Conservation (phyloP, 2,329 filamentous ascomycete genomes). For the Alternaria arbusti region DNA sequence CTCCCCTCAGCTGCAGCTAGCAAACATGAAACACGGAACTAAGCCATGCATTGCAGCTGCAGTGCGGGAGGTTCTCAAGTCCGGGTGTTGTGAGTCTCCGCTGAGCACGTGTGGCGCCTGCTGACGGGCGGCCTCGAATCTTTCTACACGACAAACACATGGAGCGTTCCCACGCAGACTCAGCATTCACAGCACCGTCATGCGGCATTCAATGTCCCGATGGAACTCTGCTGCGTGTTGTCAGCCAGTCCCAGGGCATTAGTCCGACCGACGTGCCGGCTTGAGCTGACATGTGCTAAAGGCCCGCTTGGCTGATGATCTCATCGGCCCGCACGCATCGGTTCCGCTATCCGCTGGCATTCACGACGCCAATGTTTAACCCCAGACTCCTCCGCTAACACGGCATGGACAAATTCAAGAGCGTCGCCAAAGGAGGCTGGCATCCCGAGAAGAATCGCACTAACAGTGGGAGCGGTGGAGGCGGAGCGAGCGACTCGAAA, state of each 20-base stretch:
- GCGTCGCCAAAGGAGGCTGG: slow-evolving; percentile 57
- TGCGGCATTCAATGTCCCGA: not conserved
- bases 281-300: slow-evolving; percentile 7
- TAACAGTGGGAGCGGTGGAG: slow-evolving; percentile 8
- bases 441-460: slow-evolving; percentile 46
- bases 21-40: not conserved
- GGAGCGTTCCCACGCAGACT: not conserved
- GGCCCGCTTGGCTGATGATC: slow-evolving; percentile 22
- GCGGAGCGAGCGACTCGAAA: slow-evolving; percentile 57
- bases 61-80: not conserved
- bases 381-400: slow-evolving; percentile 9
- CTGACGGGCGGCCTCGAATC: not conserved
- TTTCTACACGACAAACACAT: not conserved
- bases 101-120: not conserved
- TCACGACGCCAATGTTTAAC: slow-evolving; percentile 20
- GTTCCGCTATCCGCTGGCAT: slow-evolving; percentile 11
- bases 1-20: not conserved
- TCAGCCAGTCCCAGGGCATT: not conserved
- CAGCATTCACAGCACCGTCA: not conserved
- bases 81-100: not conserved
- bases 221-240: not conserved
- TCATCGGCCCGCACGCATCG: slow-evolving; percentile 28
- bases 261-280: not conserved
- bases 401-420: slow-evolving; percentile 45
- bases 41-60: not conserved